A percentile compares a stretch with the other conserved stretches of the same genome.
phyloP scores from a whole-genome alignment of 1,284 basidiomycete genomes.

The Ganoderma meredithae region DNA sequence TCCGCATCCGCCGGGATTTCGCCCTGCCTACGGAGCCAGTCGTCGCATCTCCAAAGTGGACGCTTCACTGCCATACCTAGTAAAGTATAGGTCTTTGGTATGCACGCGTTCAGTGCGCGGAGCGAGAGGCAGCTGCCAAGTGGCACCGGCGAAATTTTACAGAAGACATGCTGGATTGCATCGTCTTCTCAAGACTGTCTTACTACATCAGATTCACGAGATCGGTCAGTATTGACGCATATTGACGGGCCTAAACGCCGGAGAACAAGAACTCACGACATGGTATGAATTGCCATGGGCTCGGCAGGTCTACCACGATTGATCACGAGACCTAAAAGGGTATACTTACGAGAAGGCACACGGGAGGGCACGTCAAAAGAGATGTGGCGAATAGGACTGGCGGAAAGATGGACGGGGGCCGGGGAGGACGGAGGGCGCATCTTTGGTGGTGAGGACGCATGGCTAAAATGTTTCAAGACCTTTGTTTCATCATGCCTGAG shows the following conservation, averaged over 20 bases:
- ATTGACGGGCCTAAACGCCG: neutral
- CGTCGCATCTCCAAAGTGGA: neutral
- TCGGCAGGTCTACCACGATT: neutral
- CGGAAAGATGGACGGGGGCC: neutral
- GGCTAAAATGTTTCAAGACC: neutral
- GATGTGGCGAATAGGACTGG: neutral
- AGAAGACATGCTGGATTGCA: neutral
- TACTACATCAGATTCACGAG: neutral
- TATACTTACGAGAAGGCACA: neutral
- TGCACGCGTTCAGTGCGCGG: neutral
- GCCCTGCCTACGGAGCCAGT: neutral
- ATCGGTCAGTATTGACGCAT: conserved; percentile 4
- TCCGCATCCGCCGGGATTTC: neutral
- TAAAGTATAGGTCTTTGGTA: neutral
- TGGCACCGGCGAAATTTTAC: conserved; percentile 5
- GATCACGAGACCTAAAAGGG: neutral
- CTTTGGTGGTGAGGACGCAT: neutral
- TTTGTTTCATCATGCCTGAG: conserved; percentile 10
- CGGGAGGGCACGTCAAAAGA: neutral
- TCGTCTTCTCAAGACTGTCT: neutral
- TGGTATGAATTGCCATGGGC: neutral
- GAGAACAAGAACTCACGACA: neutral
- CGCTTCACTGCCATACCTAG: neutral
- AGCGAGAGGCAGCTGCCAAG: neutral
- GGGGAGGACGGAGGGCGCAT: neutral